Conservation (phyloP, 2,329 filamentous ascomycete species). For the Aspergillus candidus region DNA sequence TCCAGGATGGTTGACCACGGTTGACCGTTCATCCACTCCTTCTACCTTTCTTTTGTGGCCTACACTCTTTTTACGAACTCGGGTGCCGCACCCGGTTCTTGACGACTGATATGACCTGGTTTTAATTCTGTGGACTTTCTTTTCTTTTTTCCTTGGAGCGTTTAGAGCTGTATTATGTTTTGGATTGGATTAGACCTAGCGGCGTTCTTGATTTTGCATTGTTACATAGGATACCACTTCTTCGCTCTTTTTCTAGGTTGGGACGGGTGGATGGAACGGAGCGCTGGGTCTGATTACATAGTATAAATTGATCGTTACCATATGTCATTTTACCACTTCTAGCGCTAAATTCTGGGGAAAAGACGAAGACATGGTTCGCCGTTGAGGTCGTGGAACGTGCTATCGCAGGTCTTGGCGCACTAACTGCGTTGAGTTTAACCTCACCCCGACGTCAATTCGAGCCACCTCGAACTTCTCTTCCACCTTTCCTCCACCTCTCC, state of each 20-base stretch:
- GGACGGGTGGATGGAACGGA: too few species aligned
- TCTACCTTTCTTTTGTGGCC: neutral
- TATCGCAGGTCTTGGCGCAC: slow-evolving; percentile 14
- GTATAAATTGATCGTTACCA: neutral
- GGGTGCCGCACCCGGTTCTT: too few species aligned
- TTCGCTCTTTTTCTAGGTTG: slow-evolving; percentile 2
- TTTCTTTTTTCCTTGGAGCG: slow-evolving; percentile 8
- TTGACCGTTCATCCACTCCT: slow-evolving; percentile 12
- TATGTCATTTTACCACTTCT: too few species aligned
- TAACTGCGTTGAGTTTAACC: slow-evolving; percentile 5
- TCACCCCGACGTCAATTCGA: slow-evolving; percentile 18
- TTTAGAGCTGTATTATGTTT: neutral
- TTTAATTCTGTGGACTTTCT: neutral
- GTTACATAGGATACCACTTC: slow-evolving; percentile 27
- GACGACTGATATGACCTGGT: too few species aligned
- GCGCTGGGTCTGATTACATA: too few species aligned
- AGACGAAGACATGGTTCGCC: too few species aligned
- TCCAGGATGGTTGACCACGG: neutral
- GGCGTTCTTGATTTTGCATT: slow-evolving; percentile 19
- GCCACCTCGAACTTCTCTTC: slow-evolving; percentile 6
- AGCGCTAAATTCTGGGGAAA: too few species aligned
- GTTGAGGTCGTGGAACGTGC: slow-evolving; percentile 4
- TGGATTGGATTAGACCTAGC: neutral
- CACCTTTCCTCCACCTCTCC: slow-evolving; percentile 4
- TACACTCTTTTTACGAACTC: too few species aligned